These are phyloP conservation scores for Xylaria digitata DNA, from an alignment of 2,329 filamentous ascomycete genomes.

Conservation along the genomic window DNA sequence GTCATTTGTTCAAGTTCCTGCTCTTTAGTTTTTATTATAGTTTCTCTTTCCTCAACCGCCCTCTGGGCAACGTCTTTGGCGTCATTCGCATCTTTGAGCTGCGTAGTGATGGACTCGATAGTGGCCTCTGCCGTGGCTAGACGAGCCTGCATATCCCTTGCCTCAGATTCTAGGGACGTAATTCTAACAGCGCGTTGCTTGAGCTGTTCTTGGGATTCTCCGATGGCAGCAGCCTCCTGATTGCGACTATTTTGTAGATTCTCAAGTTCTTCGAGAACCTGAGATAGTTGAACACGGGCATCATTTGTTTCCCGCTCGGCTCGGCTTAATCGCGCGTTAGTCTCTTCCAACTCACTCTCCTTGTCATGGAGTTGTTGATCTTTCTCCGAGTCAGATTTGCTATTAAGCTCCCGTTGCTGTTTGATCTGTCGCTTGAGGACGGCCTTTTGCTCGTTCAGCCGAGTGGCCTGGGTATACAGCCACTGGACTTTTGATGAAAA, in stretches of 20 bases:
- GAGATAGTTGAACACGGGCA: slow-evolving; percentile 62
- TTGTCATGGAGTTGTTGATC: slow-evolving; percentile 72
- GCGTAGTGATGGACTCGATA: slow-evolving; percentile 53
- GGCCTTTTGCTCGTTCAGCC: slow-evolving; percentile 85
- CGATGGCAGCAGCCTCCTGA: slow-evolving; percentile 52
- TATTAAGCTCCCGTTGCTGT: slow-evolving; percentile 93
- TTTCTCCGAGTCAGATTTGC: slow-evolving; percentile 80
- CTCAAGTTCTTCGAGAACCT: slow-evolving; percentile 62
- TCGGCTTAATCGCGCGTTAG: slow-evolving; percentile 44
- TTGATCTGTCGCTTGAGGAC: slow-evolving; percentile 93
- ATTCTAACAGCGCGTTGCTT: slow-evolving; percentile 59
- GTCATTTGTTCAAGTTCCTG: slow-evolving; percentile 54
- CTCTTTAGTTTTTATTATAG: slow-evolving; percentile 57
- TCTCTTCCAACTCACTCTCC: slow-evolving; percentile 65
- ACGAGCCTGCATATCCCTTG: slow-evolving; percentile 53
- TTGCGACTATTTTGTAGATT: slow-evolving; percentile 48
- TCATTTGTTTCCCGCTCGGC: slow-evolving; percentile 52
- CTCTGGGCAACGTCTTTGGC: slow-evolving; percentile 48
- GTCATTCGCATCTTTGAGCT: slow-evolving; percentile 52
- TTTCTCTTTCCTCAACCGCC: slow-evolving; percentile 49
- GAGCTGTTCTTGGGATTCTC: slow-evolving; percentile 55
- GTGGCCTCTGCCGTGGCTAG: slow-evolving; percentile 54
- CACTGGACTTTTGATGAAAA: slow-evolving; percentile 84
- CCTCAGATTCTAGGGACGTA: slow-evolving; percentile 56
- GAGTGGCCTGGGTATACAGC: slow-evolving; percentile 80